Evolutionary conservation across 2,329 filamentous ascomycete genomes (phyloP).

Genomic region (Penicillium sp.): DNA sequence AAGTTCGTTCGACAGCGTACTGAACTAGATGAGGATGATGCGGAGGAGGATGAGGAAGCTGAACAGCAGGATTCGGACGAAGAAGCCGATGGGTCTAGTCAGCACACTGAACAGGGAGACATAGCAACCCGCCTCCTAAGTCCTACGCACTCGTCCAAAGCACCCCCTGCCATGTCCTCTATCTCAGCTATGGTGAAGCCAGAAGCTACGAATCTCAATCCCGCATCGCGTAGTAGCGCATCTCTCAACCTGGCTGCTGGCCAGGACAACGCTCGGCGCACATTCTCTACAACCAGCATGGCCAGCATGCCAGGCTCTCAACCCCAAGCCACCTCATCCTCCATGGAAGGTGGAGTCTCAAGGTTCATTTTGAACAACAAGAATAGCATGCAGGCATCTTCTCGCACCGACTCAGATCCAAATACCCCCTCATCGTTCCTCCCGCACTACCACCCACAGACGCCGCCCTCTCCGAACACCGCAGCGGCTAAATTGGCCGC

Average conservation of each 20-base stretch:
- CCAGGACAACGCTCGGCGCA: constrained; percentile 34
- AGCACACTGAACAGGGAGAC: constrained; percentile 35
- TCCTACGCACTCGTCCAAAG: constrained; percentile 44
- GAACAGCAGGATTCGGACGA: constrained; percentile 21
- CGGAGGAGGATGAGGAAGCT: constrained; percentile 19
- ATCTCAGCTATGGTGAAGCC: constrained; percentile 48
- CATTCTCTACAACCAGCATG: constrained; percentile 32
- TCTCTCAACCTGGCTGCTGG: constrained; percentile 38
- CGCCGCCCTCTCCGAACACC: constrained; percentile 43
- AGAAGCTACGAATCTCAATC: constrained; percentile 35
- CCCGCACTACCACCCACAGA: constrained; percentile 49
- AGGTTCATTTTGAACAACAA: constrained; percentile 44
- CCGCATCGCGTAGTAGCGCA: constrained; percentile 38
- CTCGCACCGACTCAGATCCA: constrained; percentile 44
- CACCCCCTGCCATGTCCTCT: constrained; percentile 50
- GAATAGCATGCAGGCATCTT: constrained; percentile 32
- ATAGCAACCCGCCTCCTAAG: constrained; percentile 41
- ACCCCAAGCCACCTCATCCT: constrained; percentile 45
- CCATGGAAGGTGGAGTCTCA: constrained; percentile 50
- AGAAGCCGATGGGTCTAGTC: constrained; percentile 23
- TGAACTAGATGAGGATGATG: constrained; percentile 18
- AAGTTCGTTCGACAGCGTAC: constrained; percentile 31
- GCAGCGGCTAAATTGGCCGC: constrained; percentile 31
- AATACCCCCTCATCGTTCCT: constrained; percentile 50
- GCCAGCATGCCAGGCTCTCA: constrained; percentile 32